Conservation (phyloP, 139 green algal species). For the Chlamydomonas sp. region DNA sequence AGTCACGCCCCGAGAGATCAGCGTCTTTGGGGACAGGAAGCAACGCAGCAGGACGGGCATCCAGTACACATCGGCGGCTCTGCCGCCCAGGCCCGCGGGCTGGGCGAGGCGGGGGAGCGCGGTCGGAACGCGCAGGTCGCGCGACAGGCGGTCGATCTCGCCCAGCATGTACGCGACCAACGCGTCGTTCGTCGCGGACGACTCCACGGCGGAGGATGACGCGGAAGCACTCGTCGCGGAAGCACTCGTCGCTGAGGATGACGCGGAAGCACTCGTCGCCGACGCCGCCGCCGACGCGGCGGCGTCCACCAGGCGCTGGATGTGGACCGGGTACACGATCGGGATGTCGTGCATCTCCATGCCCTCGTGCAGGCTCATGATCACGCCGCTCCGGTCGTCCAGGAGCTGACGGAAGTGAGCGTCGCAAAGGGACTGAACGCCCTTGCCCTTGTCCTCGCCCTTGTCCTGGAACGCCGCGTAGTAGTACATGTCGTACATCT, state of each 20-base stretch:
- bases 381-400: conserved; percentile 9
- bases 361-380: neutral
- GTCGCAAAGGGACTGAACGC: neutral
- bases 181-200: conserved; percentile 29
- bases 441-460: too few relatives aligned
- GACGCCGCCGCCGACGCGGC: neutral
- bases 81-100: neutral
- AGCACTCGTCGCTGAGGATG: neutral
- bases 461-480: too few relatives aligned
- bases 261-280: neutral
- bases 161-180: conserved; percentile 56
- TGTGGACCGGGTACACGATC: conserved; percentile 14
- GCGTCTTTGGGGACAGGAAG: conserved; percentile 16
- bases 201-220: neutral
- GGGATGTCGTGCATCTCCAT: neutral
- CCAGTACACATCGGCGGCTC: neutral
- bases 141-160: conserved; percentile 9
- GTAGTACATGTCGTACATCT: too few relatives aligned
- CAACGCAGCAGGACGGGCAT: conserved; percentile 1
- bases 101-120: conserved; percentile 6
- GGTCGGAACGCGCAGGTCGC: conserved; percentile 3
- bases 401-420: conserved; percentile 7
- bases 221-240: neutral
- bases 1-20: conserved; percentile 47
- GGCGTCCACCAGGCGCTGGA: conserved; percentile 3